Base-by-base conservation (phyloP, 352 stramenopile species). In the Pythium biforme region DNA sequence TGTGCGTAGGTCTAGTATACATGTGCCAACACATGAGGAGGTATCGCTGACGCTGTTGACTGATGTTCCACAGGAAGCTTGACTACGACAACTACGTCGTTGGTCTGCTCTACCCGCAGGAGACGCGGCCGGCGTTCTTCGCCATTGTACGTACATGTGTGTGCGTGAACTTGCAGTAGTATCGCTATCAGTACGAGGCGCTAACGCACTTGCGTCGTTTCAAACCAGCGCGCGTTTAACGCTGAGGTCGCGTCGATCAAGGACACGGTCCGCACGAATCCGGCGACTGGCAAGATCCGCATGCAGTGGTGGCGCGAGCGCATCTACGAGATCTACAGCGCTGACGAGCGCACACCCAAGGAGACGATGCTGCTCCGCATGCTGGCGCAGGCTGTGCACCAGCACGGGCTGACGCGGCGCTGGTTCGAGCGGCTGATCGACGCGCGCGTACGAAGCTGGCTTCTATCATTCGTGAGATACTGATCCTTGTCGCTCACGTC, bases 361-460 rank as follows among this genome's bases (percentile, higher is more conserved):
- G 76, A 88, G 33, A 92, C 90, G 6, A 61, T 83, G 39, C 72
- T 98, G 29, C 70, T 95, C 20, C 70, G 77, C 33, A 89, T 77
- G 4, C 64, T 98, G 47, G 70, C 70, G 12, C 47, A 77, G 9
- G 84, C 88, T 10, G 75, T 97, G 22, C 68, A 88, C 3, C 54
- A 83, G 27, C 81, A 94, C 53, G 61, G 81, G 22, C 79, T 97
- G 55, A 97, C 92, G 12, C 81, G 83, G 4, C 76, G 89, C 37
- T 98, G 89, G 90, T 96, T 97, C 39, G 91, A 98, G 63, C 87
- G 92, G 0, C 62, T 98, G 14, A 69, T 97, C 23, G 89, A 97
- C 60, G 90, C 92, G 27, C 88, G 90, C 25, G 74, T 85, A 66
- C 25, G 72, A n/a, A n/a, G n/a, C 62, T 33, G 37, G 34, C 51